A percentile compares a stretch with the other conserved stretches of the same genome.
These are phyloP conservation scores for Centaurea solstitialis DNA, from an alignment of 129 eudicot genomes.

Conservation along the genomic window DNA sequence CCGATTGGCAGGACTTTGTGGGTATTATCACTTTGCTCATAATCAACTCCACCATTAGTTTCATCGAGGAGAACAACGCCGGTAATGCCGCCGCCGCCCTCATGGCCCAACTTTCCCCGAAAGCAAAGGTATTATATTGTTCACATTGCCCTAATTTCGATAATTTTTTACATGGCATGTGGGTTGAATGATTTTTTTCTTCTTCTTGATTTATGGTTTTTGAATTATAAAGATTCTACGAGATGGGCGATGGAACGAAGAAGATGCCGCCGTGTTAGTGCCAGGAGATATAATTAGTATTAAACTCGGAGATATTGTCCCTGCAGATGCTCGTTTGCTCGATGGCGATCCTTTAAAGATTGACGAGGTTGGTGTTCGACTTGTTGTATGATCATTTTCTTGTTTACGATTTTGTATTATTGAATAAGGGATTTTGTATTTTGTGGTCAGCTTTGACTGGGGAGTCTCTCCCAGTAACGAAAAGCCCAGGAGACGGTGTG, in stretches of 20 bases:
- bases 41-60: constrained; percentile 97
- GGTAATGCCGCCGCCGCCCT: constrained; percentile 99
- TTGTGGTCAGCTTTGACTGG: constrained; percentile 97
- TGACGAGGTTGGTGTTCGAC: constrained; percentile 54
- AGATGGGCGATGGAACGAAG: constrained; percentile 94
- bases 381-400: neutral
- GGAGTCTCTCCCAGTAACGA: constrained; percentile 97
- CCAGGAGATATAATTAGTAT: constrained; percentile 95
- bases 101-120: constrained; percentile 98
- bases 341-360: constrained; percentile 98
- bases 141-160: neutral
- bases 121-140: constrained; percentile 71
- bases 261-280: constrained; percentile 87
- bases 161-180: neutral
- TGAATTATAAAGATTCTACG: constrained; percentile 60
- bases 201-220: constrained; percentile 12
- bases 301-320: constrained; percentile 91
- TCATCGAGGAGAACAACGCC: constrained; percentile 97
- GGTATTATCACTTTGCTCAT: constrained; percentile 90
- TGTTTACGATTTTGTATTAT: neutral
- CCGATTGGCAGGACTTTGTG: constrained; percentile 99
- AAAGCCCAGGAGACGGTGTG: constrained; percentile 97
- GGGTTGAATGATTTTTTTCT: neutral
- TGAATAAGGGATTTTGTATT: neutral
- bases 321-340: constrained; percentile 98